phyloP scores from a whole-genome alignment of 1,284 basidiomycete genomes.

The Bondarzewia mesenterica region DNA sequence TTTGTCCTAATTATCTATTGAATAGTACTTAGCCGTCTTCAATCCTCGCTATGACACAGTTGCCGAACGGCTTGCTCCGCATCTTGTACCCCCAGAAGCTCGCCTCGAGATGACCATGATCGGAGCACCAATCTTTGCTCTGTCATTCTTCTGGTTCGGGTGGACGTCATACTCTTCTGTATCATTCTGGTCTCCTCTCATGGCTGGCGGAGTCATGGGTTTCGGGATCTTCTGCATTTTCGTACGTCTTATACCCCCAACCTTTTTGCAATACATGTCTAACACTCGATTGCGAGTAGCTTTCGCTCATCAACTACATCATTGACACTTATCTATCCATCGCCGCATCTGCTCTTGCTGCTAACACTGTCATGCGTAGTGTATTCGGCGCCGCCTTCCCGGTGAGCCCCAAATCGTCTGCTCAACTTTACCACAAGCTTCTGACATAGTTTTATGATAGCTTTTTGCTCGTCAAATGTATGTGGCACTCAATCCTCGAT shows the following conservation, averaged over 20 bases:
- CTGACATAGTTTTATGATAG: conserved; percentile 12
- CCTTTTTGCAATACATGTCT: background rate
- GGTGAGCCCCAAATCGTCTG: conserved; percentile 22
- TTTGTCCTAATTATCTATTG: conserved; percentile 21
- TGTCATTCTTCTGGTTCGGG: conserved; percentile 64
- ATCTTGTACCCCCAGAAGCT: conserved; percentile 59
- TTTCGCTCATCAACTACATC: conserved; percentile 47
- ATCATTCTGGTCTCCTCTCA: conserved; percentile 1
- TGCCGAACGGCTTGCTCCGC: conserved; percentile 36
- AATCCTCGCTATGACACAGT: conserved; percentile 45
- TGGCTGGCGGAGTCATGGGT: conserved; percentile 2
- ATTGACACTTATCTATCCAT: conserved; percentile 49
- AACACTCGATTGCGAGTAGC: conserved; percentile 20
- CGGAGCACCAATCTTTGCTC: conserved; percentile 46
- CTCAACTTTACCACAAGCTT: conserved; percentile 10
- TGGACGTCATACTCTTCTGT: conserved; percentile 42
- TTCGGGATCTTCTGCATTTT: conserved; percentile 4
- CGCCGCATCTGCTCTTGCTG: conserved; percentile 53
- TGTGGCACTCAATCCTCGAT: conserved; percentile 35
- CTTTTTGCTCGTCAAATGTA: conserved; percentile 53
- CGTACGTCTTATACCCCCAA: background rate
- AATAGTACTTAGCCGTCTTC: conserved; percentile 43
- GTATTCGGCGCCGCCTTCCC: conserved; percentile 53
- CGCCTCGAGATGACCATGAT: conserved; percentile 48
- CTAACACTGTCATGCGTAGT: conserved; percentile 45